Evolutionary conservation across 371 early-diverging fungal species (phyloP), one percentile per base, ranked within the genome.

Genomic region (Synchytrium microbalum): DNA sequence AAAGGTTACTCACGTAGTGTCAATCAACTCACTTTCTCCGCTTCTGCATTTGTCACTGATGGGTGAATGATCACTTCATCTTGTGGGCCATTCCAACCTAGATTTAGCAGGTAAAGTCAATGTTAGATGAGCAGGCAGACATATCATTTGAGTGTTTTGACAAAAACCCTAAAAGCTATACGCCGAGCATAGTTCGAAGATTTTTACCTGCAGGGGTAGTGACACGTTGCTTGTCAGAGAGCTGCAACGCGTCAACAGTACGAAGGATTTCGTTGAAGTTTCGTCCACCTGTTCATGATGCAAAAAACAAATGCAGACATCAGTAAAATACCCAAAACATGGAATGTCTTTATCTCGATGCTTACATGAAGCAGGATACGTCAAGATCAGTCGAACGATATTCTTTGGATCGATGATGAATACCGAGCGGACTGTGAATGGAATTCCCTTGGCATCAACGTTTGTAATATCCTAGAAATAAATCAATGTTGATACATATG

Each of bases 251-350:
- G 76, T 96, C 97, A 52, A 95, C 81, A 16, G 88, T 88, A 29
- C 97, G 88, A 69, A 96, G 73, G 72, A 95, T 87, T 81, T 96
- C 95, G 69, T 92, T 87, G 86, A 93, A 93, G 87, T 95, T 94
- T 70, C 97, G 88, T 33, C 97, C 97, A 38, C 76, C 78, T 26
- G 14, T 51, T 14, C n/a, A 51, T 14, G 88, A 85, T 33, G 91
- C 92, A 19, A 32, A 51, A 26, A n/a, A n/a, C n/a, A n/a, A n/a
- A n/a, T n/a, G n/a, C n/a, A n/a, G n/a, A n/a, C n/a, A 26, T 23
- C 24, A 61, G 61, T 23, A 14, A 13, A 58, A 14, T 19, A 19
- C 26, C 28, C 25, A 24, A 62, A 62, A 23, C 24, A 59, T n/a
- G 58, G 23, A 16, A 23, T 25, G 23, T 16, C 16, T 26, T 62